Percentiles rank a stretch among this genome's conserved stretches.
Conservation (phyloP, 768 basidiomycete species). For the Psilocybe sp. region DNA sequence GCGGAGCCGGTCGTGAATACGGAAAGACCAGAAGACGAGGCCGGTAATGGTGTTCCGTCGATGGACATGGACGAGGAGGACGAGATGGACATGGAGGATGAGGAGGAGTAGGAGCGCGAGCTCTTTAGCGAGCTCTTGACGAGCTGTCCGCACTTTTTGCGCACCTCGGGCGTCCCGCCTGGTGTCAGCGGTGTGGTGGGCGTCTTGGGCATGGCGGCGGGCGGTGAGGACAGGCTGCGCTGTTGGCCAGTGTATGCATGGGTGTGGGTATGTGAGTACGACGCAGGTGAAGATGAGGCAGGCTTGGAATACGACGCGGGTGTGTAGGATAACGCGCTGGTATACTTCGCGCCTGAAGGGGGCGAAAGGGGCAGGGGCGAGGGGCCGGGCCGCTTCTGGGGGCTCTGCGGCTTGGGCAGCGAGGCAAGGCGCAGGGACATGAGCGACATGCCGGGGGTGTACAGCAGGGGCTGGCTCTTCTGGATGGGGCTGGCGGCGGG, state of each 20-base stretch:
- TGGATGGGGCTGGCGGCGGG: conserved; percentile 15
- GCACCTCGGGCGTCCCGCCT: too few species aligned
- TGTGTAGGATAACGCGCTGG: too few species aligned
- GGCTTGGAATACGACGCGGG: too few species aligned
- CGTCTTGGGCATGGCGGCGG: conserved; percentile 2
- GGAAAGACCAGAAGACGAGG: conserved; percentile 29
- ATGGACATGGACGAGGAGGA: too few species aligned
- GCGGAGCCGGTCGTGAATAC: conserved; percentile 39
- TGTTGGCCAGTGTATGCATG: conserved; percentile 34
- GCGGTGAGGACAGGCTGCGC: too few species aligned
- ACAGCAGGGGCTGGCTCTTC: conserved; percentile 25
- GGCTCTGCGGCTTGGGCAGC: conserved; percentile 26
- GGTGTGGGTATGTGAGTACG: too few species aligned
- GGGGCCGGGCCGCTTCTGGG: conserved; percentile 33
- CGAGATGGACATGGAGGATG: too few species aligned
- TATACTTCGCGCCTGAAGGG: conserved; percentile 50
- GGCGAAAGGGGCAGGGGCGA: neutral
- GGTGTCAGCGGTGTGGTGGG: conserved; percentile 27
- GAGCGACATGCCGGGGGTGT: conserved; percentile 38
- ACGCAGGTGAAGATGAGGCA: conserved; percentile 35
- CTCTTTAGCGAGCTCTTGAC: too few species aligned
- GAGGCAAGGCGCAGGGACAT: conserved; percentile 19
- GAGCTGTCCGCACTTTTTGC: too few species aligned
- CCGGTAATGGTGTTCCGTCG: conserved; percentile 47
- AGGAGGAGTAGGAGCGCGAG: too few species aligned